Conservation (phyloP, 331 rosid genomes). For the Cucumis variabilis region DNA sequence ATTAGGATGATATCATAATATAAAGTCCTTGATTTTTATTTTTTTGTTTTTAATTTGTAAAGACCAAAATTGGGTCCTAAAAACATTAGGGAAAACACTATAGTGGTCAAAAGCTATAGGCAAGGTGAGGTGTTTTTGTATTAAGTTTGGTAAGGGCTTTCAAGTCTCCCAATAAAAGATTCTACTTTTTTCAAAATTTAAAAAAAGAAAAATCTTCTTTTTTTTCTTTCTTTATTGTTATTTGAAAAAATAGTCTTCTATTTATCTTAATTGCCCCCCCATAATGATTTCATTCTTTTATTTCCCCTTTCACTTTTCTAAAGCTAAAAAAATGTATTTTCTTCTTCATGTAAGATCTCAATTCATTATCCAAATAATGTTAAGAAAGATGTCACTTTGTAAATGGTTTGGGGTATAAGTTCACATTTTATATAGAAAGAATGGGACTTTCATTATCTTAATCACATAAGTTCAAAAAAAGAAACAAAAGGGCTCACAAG, state of each 20-base stretch:
- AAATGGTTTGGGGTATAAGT: too few relatives aligned
- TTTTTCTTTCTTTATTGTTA: neutral
- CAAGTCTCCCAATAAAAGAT: slow-evolving; percentile 12
- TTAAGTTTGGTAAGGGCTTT: neutral
- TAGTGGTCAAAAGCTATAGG: slow-evolving; percentile 19
- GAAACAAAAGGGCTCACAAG: neutral
- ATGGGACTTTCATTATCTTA: neutral
- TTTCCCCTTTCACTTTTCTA: neutral
- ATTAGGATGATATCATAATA: too few relatives aligned
- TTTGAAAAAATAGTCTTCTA: neutral
- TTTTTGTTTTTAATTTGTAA: neutral
- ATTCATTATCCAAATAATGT: neutral
- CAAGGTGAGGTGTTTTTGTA: neutral
- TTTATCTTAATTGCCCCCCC: slow-evolving; percentile 16
- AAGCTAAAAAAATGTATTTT: neutral
- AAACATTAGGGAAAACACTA: neutral
- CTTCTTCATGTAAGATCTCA: neutral
- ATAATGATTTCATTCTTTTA: neutral
- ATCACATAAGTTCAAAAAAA: neutral
- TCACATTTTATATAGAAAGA: too few relatives aligned
- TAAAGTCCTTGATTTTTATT: neutral
- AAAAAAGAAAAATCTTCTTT: too few relatives aligned
- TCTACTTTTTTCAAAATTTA: neutral
- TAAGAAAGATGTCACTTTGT: neutral
- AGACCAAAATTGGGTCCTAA: neutral